A percentile compares a stretch with the other conserved stretches of the same genome.
Evolutionary conservation across 495 filamentous ascomycete species (phyloP).

Genomic region (Podospora pseudocomata): DNA sequence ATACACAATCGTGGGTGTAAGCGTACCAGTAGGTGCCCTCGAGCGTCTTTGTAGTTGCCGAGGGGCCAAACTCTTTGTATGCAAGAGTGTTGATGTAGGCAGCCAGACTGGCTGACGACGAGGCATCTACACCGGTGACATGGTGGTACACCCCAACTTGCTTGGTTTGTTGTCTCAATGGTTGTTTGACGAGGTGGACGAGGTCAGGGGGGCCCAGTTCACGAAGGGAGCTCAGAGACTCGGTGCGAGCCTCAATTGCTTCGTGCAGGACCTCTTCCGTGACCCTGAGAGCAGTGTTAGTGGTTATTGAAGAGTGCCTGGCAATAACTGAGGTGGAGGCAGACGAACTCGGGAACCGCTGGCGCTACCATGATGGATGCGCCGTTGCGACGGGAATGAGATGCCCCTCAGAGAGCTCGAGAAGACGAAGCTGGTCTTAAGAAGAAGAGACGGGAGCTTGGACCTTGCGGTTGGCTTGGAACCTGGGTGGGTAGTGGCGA

Average conservation of each 20-base stretch:
- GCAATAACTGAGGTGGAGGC: slow-evolving; percentile 26
- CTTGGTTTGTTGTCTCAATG: slow-evolving; percentile 58
- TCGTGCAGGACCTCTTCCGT: slow-evolving; percentile 87
- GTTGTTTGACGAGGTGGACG: slow-evolving; percentile 90
- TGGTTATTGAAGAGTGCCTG: background rate
- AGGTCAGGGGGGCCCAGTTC: slow-evolving; percentile 95
- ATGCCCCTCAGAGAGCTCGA: slow-evolving; percentile 1
- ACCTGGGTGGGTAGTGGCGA: background rate
- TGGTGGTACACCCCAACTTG: slow-evolving; percentile 92
- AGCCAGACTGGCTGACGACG: slow-evolving; percentile 91
- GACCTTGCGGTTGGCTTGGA: slow-evolving; percentile 5
- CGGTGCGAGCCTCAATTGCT: slow-evolving; percentile 84
- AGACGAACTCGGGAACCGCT: slow-evolving; percentile 80
- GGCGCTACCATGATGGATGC: slow-evolving; percentile 69
- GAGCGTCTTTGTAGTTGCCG: slow-evolving; percentile 75
- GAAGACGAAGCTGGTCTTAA: background rate
- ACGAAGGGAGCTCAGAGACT: slow-evolving; percentile 74
- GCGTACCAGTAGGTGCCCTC: slow-evolving; percentile 90
- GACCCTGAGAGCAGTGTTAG: slow-evolving; percentile 54
- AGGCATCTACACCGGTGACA: slow-evolving; percentile 96
- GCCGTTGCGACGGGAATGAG: slow-evolving; percentile 2
- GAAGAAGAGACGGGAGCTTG: background rate
- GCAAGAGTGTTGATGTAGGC: slow-evolving; percentile 98
- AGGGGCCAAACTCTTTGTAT: slow-evolving; percentile 77
- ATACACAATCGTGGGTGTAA: background rate